Conservation (phyloP, 768 basidiomycete genomes). For the Arthromyces matolae region DNA sequence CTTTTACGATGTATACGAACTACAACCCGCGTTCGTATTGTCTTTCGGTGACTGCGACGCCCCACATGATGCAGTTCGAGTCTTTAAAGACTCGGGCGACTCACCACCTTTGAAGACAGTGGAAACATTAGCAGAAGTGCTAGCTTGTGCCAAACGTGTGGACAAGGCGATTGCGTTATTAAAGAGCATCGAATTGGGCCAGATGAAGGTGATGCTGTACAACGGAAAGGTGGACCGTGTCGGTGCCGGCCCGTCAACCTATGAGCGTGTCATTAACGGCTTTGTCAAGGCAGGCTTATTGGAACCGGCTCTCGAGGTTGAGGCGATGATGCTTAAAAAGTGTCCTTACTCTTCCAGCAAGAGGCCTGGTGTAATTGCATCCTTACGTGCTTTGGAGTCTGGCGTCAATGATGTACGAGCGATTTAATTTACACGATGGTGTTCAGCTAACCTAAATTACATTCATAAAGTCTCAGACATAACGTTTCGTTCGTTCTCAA, state of each 20-base stretch:
- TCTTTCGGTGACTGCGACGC: slow-evolving; percentile 14
- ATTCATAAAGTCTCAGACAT: too few species aligned
- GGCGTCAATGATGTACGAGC: too few species aligned
- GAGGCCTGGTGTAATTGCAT: slow-evolving; percentile 1
- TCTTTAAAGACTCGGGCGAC: slow-evolving; percentile 8
- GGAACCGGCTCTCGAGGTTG: slow-evolving; percentile 13
- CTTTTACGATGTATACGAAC: slow-evolving; percentile 1
- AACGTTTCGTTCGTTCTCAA: too few species aligned
- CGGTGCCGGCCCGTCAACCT: slow-evolving; percentile 6
- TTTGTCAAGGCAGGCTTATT: slow-evolving; percentile 13
- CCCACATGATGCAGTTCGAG: slow-evolving; percentile 10
- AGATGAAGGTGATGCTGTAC: slow-evolving; percentile 1
- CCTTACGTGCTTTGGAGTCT: slow-evolving; percentile 7
- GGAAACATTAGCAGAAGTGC: slow-evolving; percentile 11
- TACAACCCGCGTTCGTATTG: slow-evolving; percentile 12
- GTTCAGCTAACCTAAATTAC: too few species aligned
- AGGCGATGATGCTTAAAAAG: slow-evolving; percentile 13
- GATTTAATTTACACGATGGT: too few species aligned
- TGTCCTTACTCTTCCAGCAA: neutral
- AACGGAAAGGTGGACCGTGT: slow-evolving; percentile 2
- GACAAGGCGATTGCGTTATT: slow-evolving; percentile 14
- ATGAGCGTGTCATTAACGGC: slow-evolving; percentile 12
- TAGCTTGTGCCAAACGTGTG: slow-evolving; percentile 13
- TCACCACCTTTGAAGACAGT: slow-evolving; percentile 8
- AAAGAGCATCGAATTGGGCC: slow-evolving; percentile 4